phyloP scores from a whole-genome alignment of 768 basidiomycete species.

The Mycena maculata region DNA sequence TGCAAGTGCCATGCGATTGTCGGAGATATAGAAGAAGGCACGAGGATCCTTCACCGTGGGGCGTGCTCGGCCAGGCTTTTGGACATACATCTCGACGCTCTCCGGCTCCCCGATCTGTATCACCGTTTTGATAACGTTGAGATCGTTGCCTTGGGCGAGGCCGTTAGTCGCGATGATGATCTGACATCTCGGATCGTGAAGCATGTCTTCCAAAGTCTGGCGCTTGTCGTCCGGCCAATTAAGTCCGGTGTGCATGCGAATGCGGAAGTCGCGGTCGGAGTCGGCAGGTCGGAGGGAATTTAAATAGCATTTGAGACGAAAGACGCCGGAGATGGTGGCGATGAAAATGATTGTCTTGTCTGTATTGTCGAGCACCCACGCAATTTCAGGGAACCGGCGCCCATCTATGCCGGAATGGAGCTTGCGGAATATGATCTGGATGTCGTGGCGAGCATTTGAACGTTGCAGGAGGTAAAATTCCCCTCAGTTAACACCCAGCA shows the following conservation, averaged over 20 bases:
- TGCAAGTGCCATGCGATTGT: neutral
- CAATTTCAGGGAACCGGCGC: constrained; percentile 37
- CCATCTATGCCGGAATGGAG: constrained; percentile 31
- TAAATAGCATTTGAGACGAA: constrained; percentile 37
- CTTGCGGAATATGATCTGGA: constrained; percentile 39
- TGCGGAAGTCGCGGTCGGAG: neutral
- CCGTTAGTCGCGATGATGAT: constrained; percentile 4
- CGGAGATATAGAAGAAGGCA: neutral
- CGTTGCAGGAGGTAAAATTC: constrained; percentile 38
- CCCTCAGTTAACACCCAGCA: constrained; percentile 37
- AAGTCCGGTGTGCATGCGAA: constrained; percentile 2
- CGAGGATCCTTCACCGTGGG: neutral
- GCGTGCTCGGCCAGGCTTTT: neutral
- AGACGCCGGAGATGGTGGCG: constrained; percentile 38
- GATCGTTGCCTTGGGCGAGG: constrained; percentile 3
- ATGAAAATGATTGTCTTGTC: constrained; percentile 43
- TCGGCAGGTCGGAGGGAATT: neutral
- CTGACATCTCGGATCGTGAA: neutral
- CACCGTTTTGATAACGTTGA: neutral
- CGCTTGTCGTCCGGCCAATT: neutral
- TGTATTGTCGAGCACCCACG: constrained; percentile 36
- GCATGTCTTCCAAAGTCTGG: neutral
- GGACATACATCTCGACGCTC: constrained; percentile 12
- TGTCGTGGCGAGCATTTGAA: constrained; percentile 41
- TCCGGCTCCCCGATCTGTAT: constrained; percentile 12